Evolutionary conservation across 495 filamentous ascomycete genomes (phyloP).

Genomic region (Penicillium manginii): DNA sequence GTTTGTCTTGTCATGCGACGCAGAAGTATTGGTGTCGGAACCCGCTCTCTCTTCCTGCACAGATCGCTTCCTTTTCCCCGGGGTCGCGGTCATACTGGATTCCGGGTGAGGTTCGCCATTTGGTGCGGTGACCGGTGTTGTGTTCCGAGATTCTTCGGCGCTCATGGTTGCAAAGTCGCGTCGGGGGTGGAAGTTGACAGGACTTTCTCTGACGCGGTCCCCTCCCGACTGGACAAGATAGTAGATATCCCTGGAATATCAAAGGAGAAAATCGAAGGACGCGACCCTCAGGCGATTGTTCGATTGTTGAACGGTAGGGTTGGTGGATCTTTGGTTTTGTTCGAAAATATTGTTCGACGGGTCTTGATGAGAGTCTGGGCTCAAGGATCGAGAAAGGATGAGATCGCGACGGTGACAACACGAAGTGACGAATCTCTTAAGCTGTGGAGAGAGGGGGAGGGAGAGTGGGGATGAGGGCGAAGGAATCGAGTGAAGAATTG

Average conservation of each 20-base stretch:
- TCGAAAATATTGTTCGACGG: constrained; percentile 12
- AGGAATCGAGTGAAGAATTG: neutral
- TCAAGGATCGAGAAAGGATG: constrained; percentile 30
- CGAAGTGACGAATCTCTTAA: constrained; percentile 5
- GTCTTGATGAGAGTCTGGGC: constrained; percentile 36
- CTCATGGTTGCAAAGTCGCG: constrained; percentile 45
- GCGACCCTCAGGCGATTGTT: constrained; percentile 9
- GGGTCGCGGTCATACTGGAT: constrained; percentile 37
- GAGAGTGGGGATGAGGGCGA: constrained; percentile 4
- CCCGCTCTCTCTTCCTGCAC: constrained; percentile 43
- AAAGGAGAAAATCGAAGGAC: constrained; percentile 8
- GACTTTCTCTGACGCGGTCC: constrained; percentile 32
- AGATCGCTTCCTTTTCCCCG: constrained; percentile 53
- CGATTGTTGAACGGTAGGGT: constrained; percentile 12
- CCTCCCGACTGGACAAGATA: constrained; percentile 17
- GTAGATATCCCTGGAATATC: constrained; percentile 13
- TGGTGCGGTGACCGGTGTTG: constrained; percentile 37
- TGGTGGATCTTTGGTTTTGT: constrained; percentile 10
- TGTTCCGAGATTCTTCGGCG: constrained; percentile 46
- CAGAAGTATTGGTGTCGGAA: constrained; percentile 31
- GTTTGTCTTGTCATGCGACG: constrained; percentile 38
- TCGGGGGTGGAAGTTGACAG: constrained; percentile 23
- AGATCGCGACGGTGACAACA: constrained; percentile 37
- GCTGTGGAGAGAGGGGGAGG: constrained; percentile 7
- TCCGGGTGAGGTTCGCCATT: constrained; percentile 47